Evolutionary conservation across 768 basidiomycete species (phyloP).

Genomic region (Boletus rufocinnamomeus): DNA sequence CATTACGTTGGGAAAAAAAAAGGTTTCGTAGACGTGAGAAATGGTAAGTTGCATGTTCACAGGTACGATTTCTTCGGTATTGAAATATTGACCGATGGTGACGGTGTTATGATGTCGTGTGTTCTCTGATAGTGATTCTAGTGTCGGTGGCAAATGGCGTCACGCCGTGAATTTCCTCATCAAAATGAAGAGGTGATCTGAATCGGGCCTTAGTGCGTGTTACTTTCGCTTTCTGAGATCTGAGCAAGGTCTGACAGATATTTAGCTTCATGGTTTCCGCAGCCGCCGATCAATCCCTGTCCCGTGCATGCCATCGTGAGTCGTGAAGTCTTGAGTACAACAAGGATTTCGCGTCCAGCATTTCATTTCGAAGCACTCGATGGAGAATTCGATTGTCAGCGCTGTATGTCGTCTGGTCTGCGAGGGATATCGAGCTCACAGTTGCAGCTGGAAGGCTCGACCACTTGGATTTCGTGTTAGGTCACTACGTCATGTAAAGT

Average conservation of each 20-base stretch:
- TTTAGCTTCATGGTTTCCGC: not conserved
- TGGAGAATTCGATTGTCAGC: too few relatives aligned
- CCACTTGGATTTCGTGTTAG: too few relatives aligned
- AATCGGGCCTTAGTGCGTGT: too few relatives aligned
- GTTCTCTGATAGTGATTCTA: not conserved
- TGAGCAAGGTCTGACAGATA: not conserved
- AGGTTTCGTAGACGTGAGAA: not conserved
- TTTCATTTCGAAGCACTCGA: too few relatives aligned
- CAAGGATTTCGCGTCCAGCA: too few relatives aligned
- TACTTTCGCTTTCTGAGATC: not conserved
- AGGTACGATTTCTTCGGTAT: not conserved
- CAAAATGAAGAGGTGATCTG: not conserved
- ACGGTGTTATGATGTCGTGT: slow-evolving; percentile 45
- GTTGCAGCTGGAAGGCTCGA: too few relatives aligned
- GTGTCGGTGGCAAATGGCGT: not conserved
- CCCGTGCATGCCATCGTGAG: not conserved
- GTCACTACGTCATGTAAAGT: not conserved
- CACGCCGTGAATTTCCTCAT: not conserved
- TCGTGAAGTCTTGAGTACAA: not conserved
- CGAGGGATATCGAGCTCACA: not conserved
- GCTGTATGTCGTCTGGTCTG: not conserved
- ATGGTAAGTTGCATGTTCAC: not conserved
- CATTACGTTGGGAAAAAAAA: not conserved
- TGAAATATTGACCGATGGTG: too few relatives aligned
- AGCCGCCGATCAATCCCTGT: not conserved